phyloP scores from a whole-genome alignment of 129 eudicot genomes.

The Sambucus nigra region DNA sequence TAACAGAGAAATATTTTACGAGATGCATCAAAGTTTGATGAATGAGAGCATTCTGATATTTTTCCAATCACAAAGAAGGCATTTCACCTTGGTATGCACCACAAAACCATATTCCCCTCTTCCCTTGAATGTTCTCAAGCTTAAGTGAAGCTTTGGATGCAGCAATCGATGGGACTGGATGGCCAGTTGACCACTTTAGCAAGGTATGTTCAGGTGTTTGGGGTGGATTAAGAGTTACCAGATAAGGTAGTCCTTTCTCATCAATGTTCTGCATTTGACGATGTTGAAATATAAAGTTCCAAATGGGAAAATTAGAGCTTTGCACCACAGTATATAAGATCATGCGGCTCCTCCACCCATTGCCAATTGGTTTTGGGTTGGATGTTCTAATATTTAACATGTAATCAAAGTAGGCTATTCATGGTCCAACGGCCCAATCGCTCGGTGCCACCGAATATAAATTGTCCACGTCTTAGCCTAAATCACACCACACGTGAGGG shows the following conservation, averaged over 20 bases:
- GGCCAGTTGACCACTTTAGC: conserved; percentile 88
- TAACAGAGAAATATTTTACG: background rate
- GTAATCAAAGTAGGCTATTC: too few relatives aligned
- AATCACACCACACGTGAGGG: too few relatives aligned
- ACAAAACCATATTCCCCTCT: conserved; percentile 90
- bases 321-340: too few relatives aligned
- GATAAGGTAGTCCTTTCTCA: conserved; percentile 51
- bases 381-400: too few relatives aligned
- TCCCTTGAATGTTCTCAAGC: conserved; percentile 75
- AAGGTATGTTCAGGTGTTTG: conserved; percentile 40
- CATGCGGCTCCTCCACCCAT: too few relatives aligned
- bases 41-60: background rate
- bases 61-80: background rate
- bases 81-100: conserved; percentile 93
- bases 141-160: conserved; percentile 79
- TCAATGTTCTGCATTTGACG: conserved; percentile 53
- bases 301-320: too few relatives aligned
- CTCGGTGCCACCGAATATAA: too few relatives aligned
- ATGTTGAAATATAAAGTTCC: too few relatives aligned
- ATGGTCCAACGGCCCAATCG: too few relatives aligned
- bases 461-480: too few relatives aligned
- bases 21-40: background rate
- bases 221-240: conserved; percentile 83
- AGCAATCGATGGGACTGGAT: conserved; percentile 84
- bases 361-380: too few relatives aligned